Base-by-base conservation (phyloP, 2,329 filamentous ascomycete genomes). In the Mycosphaerella arachidis region DNA sequence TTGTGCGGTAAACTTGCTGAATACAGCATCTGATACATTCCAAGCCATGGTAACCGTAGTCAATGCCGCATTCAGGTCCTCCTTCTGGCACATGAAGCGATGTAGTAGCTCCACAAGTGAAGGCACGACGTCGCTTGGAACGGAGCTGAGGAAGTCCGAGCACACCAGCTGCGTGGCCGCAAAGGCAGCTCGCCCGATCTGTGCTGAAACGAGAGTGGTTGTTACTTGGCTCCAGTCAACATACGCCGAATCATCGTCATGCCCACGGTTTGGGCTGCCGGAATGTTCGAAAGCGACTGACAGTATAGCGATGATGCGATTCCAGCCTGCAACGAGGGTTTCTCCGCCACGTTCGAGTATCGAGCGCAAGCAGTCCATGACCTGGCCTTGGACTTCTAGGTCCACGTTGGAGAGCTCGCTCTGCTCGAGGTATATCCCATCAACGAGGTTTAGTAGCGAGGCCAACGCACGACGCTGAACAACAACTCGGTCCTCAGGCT, bases 21-120 rank as follows among this genome's bases (percentile, higher is more conserved):
- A 82, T 20, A 97, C 80, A 64, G 92, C 94, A 73, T 97, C 92
- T 0, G 93, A 96, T 7, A 97, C 84, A 56, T 93, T 92, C 91
- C 92, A 97, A 73, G 96, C 96, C 71, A 96, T 94, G 0, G 93
- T 96, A 8, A 96, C 90, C 1, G 92, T 94, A 85, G 94, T 97
- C 29, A 99, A 80, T 0, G 93, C 93, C 69, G 97, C 95, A 67
- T 99, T 99, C 40, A 99, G 81, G 71, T 99, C 94, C 66, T 96
- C 90, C 64, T 88, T 83, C 73, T 99, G 94, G 0, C 87, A 88
- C 67, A 91, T 92, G 74, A 97, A 99, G 65, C 89, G 88, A 70
- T 91, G 91, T 24, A 99, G 83, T 10, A 92, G 91, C 76, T 96
- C 89, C 62, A 97, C 86, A 16, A 99, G 82, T 87, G 82, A 74